A percentile compares a stretch with the other conserved stretches of the same genome.
Conservation (phyloP, 2,329 filamentous ascomycete genomes). For the Exophiala viscosa region DNA sequence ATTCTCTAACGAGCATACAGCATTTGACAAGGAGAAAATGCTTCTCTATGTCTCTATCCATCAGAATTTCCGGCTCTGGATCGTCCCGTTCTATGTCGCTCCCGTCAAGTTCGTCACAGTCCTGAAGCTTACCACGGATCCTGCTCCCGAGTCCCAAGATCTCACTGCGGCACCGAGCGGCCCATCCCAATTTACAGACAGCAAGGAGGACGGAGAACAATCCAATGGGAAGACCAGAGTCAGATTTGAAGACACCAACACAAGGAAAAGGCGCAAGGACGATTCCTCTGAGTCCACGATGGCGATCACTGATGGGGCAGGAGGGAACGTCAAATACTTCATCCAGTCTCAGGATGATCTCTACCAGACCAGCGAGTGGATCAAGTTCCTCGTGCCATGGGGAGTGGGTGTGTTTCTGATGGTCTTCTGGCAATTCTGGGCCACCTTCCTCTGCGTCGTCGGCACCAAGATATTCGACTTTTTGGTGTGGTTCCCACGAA, state of each 20-base stretch:
- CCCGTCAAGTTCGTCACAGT: conserved; percentile 66
- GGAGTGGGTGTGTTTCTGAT: conserved; percentile 56
- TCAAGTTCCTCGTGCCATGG: conserved; percentile 66
- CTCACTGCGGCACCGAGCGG: conserved; percentile 21
- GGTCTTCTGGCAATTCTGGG: conserved; percentile 61
- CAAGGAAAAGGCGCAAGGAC: neutral
- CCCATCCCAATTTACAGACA: conserved; percentile 1
- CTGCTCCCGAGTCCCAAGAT: conserved; percentile 44
- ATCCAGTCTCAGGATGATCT: conserved; percentile 75
- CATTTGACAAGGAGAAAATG: conserved; percentile 62
- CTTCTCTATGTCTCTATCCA: conserved; percentile 70
- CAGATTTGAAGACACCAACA: neutral
- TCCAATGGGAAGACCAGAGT: neutral
- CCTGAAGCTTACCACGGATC: conserved; percentile 58
- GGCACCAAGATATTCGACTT: conserved; percentile 44
- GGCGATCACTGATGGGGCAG: neutral
- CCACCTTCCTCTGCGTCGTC: conserved; percentile 62
- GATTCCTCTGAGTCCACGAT: neutral
- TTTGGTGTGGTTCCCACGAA: conserved; percentile 11
- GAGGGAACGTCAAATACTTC: conserved; percentile 51
- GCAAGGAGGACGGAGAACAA: neutral
- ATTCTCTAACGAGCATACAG: conserved; percentile 37
- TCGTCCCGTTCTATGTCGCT: conserved; percentile 70
- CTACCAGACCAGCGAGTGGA: conserved; percentile 72
- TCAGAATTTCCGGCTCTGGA: conserved; percentile 74